Evolutionary conservation across 148 eudicot genomes (phyloP).

Genomic region (Rhododendron griersonianum): DNA sequence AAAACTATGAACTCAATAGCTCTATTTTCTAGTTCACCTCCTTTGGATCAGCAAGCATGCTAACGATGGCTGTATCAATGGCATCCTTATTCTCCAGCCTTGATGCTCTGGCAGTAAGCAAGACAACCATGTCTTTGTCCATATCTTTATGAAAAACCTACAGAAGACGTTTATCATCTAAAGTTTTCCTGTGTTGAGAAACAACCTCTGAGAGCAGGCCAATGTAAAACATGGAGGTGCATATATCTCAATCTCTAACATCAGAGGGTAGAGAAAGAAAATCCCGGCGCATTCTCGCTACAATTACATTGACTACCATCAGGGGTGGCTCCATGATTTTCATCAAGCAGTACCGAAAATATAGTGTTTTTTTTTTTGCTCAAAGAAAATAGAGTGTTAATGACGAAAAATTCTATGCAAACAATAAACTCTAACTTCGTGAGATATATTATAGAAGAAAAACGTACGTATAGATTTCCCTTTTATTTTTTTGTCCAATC

Average conservation of each 20-base stretch:
- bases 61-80: slow-evolving; percentile 65
- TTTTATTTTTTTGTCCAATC: neutral
- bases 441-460: neutral
- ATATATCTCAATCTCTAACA: neutral
- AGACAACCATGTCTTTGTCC: slow-evolving; percentile 58
- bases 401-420: neutral
- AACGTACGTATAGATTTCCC: neutral
- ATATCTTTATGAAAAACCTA: slow-evolving; percentile 56
- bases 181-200: neutral
- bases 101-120: slow-evolving; percentile 76
- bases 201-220: neutral
- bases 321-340: neutral
- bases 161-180: neutral
- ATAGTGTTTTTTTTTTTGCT: too few relatives aligned
- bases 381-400: neutral
- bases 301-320: neutral
- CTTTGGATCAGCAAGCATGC: slow-evolving; percentile 73
- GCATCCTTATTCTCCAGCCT: slow-evolving; percentile 83
- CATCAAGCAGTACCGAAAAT: too few relatives aligned
- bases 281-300: neutral
- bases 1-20: neutral
- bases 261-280: neutral
- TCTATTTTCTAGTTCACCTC: slow-evolving; percentile 36
- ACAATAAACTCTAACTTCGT: neutral
- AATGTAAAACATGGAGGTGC: slow-evolving; percentile 1